phyloP scores from a whole-genome alignment of 306 rosid genomes.

The Gastrolobium villosum region DNA sequence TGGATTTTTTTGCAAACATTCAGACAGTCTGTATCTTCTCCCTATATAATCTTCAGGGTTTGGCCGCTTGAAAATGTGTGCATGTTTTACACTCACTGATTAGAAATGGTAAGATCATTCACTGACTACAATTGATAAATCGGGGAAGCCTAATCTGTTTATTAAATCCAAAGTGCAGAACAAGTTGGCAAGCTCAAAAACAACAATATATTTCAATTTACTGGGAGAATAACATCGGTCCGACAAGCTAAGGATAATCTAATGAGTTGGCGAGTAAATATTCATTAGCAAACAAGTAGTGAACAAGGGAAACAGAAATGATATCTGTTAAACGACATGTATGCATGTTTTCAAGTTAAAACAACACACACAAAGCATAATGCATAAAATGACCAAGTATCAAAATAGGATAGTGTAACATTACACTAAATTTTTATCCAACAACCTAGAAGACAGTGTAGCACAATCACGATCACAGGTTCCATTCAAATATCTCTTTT shows the following conservation, averaged over 20 bases:
- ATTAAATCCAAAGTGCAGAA: background rate
- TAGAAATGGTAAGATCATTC: conserved; percentile 24
- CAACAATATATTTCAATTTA: conserved; percentile 14
- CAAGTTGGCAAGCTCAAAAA: conserved; percentile 15
- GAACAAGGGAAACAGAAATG: conserved; percentile 11
- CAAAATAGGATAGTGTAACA: background rate
- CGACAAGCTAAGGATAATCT: background rate
- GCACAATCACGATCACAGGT: no score
- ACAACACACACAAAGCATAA: conserved; percentile 3
- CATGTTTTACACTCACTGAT: conserved; percentile 5
- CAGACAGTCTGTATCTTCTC: conserved; percentile 8
- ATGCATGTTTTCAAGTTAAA: conserved; percentile 23
- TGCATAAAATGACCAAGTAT: background rate
- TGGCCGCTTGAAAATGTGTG: background rate
- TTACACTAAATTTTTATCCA: background rate
- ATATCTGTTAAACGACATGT: background rate
- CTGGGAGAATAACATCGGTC: background rate
- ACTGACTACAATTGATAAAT: background rate
- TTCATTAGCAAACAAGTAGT: background rate
- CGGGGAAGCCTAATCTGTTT: background rate
- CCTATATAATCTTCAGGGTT: conserved; percentile 4
- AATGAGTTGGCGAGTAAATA: background rate
- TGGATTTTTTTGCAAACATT: conserved; percentile 30
- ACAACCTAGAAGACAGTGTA: background rate
- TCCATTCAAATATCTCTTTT: no score